Percentiles rank a stretch among this genome's conserved stretches.
phyloP scores from a whole-genome alignment of 345 rosid genomes.

The Populus euphratica region DNA sequence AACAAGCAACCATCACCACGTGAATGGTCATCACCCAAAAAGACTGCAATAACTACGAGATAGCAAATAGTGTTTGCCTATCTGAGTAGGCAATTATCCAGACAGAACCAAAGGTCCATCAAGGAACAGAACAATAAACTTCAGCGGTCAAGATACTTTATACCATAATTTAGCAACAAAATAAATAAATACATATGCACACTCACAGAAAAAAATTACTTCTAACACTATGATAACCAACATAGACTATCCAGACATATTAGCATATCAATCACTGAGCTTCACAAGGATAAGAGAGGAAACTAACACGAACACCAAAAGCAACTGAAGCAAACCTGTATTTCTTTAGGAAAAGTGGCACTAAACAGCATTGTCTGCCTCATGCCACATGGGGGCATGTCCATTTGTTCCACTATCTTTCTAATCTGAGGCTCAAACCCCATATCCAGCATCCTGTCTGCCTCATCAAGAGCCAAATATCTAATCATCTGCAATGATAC shows the following conservation, averaged over 20 bases:
- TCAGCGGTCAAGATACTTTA: neutral
- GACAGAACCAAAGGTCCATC: conserved; percentile 1
- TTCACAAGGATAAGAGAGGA: neutral
- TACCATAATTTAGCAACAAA: neutral
- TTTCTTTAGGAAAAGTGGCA: conserved; percentile 97
- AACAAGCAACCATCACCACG: neutral
- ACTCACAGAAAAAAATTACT: neutral
- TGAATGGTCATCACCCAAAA: neutral
- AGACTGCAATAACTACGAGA: neutral
- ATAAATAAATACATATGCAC: neutral
- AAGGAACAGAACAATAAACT: neutral
- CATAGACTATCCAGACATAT: neutral
- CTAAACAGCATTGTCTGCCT: conserved; percentile 96
- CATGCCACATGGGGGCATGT: conserved; percentile 90
- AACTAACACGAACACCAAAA: neutral
- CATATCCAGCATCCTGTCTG: conserved; percentile 99
- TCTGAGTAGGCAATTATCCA: neutral
- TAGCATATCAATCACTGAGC: neutral
- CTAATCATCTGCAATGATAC: conserved; percentile 91
- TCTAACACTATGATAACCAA: neutral
- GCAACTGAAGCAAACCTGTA: conserved; percentile 54
- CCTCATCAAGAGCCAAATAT: conserved; percentile 91
- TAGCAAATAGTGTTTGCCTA: neutral
- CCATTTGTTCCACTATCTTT: conserved; percentile 95
- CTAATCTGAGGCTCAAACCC: conserved; percentile 99